Conservation (phyloP, 2,329 filamentous ascomycete species). For the Aspergillus brunneoviolaceus region DNA sequence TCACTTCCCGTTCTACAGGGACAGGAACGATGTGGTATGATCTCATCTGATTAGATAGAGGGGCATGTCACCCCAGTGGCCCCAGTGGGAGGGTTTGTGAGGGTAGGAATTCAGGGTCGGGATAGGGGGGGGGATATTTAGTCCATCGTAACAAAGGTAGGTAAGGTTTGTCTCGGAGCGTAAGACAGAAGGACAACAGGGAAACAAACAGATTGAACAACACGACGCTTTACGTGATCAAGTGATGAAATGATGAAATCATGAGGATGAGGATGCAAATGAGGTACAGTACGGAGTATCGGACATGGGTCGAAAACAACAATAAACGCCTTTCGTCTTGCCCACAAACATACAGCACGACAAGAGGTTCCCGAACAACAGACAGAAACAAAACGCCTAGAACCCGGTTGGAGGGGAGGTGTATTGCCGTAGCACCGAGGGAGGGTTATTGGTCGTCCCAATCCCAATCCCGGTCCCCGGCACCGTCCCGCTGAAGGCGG, state of each 20-base stretch:
- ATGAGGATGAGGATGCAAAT: conserved; percentile 18
- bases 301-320: conserved; percentile 15
- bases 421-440: conserved; percentile 39
- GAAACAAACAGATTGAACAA: not conserved
- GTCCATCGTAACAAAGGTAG: not conserved
- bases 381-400: conserved; percentile 26
- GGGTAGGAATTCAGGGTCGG: no score
- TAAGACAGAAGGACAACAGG: conserved; percentile 12
- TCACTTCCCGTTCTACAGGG: no score
- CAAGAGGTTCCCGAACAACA: conserved; percentile 1
- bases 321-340: conserved; percentile 1
- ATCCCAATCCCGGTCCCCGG: no score
- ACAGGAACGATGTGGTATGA: no score
- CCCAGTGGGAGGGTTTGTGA: no score
- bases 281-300: conserved; percentile 13
- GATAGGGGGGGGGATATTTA: no score
- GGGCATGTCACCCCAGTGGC: no score
- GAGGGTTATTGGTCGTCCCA: not conserved
- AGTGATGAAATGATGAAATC: conserved; percentile 7
- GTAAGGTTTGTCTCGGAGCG: not conserved
- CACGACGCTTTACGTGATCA: not conserved
- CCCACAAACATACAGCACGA: conserved; percentile 10
- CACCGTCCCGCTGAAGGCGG: conserved; percentile 25
- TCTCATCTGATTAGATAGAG: no score
- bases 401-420: conserved; percentile 39